Percentiles rank a stretch among this genome's conserved stretches.
Evolutionary conservation across 805 yeast species (phyloP).

Genomic region (Hanseniaspora osmophila): DNA sequence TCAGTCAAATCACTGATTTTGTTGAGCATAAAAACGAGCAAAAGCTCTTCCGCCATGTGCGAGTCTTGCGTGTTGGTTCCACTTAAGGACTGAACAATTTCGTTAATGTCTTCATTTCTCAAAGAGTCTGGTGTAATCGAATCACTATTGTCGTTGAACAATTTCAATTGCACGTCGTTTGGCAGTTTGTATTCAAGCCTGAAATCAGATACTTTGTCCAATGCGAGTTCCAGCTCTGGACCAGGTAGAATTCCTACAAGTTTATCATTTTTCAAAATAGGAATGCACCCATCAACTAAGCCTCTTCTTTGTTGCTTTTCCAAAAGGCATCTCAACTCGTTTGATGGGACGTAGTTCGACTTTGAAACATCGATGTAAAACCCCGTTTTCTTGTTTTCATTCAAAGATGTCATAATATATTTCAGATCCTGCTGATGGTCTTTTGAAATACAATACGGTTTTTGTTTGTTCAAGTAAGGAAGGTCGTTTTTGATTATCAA

Average conservation of each 20-base stretch:
- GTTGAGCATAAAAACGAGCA: conserved; percentile 9
- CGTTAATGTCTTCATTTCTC: not conserved
- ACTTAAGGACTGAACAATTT: not conserved
- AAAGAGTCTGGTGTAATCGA: not conserved
- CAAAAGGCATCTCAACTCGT: conserved; percentile 24
- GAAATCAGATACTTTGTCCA: conserved; percentile 23
- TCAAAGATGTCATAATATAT: conserved; percentile 23
- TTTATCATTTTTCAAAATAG: conserved; percentile 26
- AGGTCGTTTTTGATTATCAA: conserved; percentile 33
- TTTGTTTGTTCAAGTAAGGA: conserved; percentile 38
- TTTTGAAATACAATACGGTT: conserved; percentile 19
- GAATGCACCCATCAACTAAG: conserved; percentile 39
- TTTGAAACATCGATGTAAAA: conserved; percentile 25
- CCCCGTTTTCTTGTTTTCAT: conserved; percentile 7
- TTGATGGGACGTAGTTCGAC: conserved; percentile 23
- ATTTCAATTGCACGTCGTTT: conserved; percentile 1
- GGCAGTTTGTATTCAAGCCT: conserved; percentile 1
- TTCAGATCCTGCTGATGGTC: conserved; percentile 24
- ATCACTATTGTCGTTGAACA: not conserved
- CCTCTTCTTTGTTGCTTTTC: conserved; percentile 26
- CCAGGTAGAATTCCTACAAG: conserved; percentile 34
- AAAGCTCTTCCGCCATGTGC: not conserved
- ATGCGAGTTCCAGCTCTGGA: conserved; percentile 37
- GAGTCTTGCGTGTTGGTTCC: not conserved
- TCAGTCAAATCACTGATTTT: conserved; percentile 27